Evolutionary conservation across 805 yeast species (phyloP).

Genomic region (Kuraishia molischiana): DNA sequence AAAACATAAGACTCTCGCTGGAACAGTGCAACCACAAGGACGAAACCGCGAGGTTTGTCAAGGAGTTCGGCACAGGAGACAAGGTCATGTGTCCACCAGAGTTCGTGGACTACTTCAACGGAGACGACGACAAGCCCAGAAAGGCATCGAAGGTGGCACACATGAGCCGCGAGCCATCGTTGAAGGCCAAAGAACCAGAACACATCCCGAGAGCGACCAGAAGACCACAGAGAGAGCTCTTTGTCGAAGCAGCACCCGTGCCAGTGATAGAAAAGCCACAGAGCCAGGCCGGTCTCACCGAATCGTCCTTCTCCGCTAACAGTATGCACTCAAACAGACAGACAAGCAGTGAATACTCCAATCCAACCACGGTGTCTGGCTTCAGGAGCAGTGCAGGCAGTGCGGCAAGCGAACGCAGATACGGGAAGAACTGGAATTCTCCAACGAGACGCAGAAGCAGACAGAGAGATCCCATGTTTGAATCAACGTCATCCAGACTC

Average conservation of each 20-base stretch:
- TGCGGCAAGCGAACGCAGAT: constrained; percentile 4
- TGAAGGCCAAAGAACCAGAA: not conserved
- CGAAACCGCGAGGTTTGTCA: constrained; percentile 48
- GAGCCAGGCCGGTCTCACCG: constrained; percentile 2
- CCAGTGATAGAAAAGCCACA: too few relatives aligned
- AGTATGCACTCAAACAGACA: constrained; percentile 1
- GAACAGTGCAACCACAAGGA: constrained; percentile 57
- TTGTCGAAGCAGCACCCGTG: not conserved
- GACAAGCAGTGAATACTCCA: constrained; percentile 10
- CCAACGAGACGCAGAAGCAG: constrained; percentile 27
- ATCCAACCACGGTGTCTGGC: constrained; percentile 19
- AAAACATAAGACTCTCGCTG: constrained; percentile 52
- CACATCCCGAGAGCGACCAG: not conserved
- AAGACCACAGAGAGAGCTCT: not conserved
- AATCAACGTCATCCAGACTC: not conserved
- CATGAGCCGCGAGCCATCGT: not conserved
- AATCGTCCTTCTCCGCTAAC: constrained; percentile 1
- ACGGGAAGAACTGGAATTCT: constrained; percentile 25
- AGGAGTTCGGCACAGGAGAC: constrained; percentile 54
- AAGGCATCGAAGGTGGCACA: not conserved
- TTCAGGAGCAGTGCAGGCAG: constrained; percentile 4
- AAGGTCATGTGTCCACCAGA: constrained; percentile 47
- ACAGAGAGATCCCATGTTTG: not conserved
- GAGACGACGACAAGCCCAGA: constrained; percentile 6
- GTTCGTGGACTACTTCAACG: constrained; percentile 49